Evolutionary conservation across 495 filamentous ascomycete genomes (phyloP).

Genomic region (Xylaria cubensis): DNA sequence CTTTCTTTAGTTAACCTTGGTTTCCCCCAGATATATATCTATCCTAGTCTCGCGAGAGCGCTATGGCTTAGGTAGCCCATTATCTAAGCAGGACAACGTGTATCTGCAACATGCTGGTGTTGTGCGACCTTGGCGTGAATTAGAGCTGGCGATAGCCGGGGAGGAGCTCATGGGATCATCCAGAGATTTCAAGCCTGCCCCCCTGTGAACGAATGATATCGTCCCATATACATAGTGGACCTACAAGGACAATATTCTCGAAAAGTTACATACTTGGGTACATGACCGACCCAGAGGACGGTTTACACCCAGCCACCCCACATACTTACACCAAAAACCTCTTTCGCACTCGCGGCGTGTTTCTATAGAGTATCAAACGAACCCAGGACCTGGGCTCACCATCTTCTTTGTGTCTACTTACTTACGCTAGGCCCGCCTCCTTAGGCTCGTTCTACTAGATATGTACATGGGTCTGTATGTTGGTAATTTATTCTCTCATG

Average conservation of each 20-base stretch:
- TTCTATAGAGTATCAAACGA: not conserved
- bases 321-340: not conserved
- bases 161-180: slow-evolving; percentile 26
- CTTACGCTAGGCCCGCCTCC: not conserved
- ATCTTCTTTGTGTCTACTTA: slow-evolving; percentile 7
- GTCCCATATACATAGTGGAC: not conserved
- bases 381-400: not conserved
- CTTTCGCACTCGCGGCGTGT: not conserved
- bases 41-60: slow-evolving; percentile 3
- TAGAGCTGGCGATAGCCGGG: slow-evolving; percentile 6
- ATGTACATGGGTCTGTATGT: not conserved
- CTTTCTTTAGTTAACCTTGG: not conserved
- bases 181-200: slow-evolving; percentile 24
- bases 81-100: slow-evolving; percentile 25
- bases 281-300: too few species aligned
- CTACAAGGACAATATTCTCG: slow-evolving; percentile 16
- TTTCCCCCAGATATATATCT: slow-evolving; percentile 4
- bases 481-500: slow-evolving; percentile 11
- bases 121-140: slow-evolving; percentile 22
- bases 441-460: not conserved
- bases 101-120: slow-evolving; percentile 21
- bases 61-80: slow-evolving; percentile 11
- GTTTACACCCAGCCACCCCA: not conserved
- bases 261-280: not conserved
- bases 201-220: slow-evolving; percentile 17